These are phyloP conservation scores for Cercospora sesami DNA, from an alignment of 2,329 filamentous ascomycete genomes.

Conservation along the genomic window DNA sequence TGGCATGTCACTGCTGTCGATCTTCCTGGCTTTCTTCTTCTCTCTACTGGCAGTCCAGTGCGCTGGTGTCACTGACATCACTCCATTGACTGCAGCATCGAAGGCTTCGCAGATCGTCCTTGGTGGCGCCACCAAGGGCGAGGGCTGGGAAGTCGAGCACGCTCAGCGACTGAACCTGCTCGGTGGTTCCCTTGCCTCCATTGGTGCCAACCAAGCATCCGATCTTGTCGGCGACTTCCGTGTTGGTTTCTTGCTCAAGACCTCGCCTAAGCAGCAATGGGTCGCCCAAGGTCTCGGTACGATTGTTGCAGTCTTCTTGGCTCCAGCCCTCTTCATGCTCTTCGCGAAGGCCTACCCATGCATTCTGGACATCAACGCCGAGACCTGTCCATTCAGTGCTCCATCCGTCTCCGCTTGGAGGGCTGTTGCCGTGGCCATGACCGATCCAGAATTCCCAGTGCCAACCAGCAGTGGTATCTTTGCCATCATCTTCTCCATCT, in stretches of 20 bases:
- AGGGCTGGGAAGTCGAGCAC: slow-evolving; percentile 50
- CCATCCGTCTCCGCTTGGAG: slow-evolving; percentile 67
- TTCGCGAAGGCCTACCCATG: slow-evolving; percentile 70
- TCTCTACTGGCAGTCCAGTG: slow-evolving; percentile 63
- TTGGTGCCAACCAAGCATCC: slow-evolving; percentile 46
- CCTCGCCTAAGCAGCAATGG: slow-evolving; percentile 66
- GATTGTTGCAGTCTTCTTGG: slow-evolving; percentile 65
- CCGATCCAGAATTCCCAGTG: slow-evolving; percentile 57
- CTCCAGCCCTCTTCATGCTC: slow-evolving; percentile 66
- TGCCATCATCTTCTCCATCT: slow-evolving; percentile 56
- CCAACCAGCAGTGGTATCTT: slow-evolving; percentile 59
- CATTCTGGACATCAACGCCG: slow-evolving; percentile 54
- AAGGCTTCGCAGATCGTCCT: slow-evolving; percentile 70
- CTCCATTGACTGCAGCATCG: slow-evolving; percentile 64
- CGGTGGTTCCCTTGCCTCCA: slow-evolving; percentile 54
- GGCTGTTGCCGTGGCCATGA: slow-evolving; percentile 64
- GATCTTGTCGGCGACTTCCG: slow-evolving; percentile 64
- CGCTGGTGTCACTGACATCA: slow-evolving; percentile 56
- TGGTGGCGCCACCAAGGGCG: slow-evolving; percentile 61
- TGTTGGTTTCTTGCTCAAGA: slow-evolving; percentile 66
- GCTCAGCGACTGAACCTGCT: slow-evolving; percentile 67
- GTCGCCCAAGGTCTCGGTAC: slow-evolving; percentile 64
- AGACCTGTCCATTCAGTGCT: slow-evolving; percentile 60
- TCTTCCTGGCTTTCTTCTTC: slow-evolving; percentile 61
- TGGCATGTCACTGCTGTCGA: slow-evolving; percentile 58